A percentile compares a stretch with the other conserved stretches of the same genome.
phyloP scores from a whole-genome alignment of 768 basidiomycete genomes.

The Boletus vermiculosoides region DNA sequence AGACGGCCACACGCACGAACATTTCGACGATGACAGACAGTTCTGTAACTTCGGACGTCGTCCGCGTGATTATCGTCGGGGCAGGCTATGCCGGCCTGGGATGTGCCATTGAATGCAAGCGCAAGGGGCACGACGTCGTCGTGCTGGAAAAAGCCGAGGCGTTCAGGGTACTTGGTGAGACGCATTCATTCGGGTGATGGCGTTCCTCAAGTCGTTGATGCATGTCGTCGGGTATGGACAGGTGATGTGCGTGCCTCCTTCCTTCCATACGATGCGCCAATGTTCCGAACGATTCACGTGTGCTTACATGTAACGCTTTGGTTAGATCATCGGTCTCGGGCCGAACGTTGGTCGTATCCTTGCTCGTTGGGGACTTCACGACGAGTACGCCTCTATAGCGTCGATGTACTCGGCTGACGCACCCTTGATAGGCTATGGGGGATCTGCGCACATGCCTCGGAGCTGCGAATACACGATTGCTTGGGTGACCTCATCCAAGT shows the following conservation, averaged over 20 bases:
- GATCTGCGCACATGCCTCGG: constrained; percentile 12
- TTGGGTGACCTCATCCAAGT: constrained; percentile 21
- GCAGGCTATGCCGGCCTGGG: constrained; percentile 31
- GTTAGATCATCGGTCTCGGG: constrained; percentile 22
- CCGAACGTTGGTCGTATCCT: constrained; percentile 29
- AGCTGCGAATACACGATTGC: constrained; percentile 18
- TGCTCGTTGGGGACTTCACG: constrained; percentile 30
- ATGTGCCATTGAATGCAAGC: constrained; percentile 28
- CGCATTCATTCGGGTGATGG: too few species aligned
- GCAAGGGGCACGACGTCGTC: constrained; percentile 27
- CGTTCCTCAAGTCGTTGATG: background rate
- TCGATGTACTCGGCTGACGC: background rate
- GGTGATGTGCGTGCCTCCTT: background rate
- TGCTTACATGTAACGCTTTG: background rate
- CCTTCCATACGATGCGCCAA: background rate
- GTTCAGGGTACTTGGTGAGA: constrained; percentile 20
- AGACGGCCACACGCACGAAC: background rate
- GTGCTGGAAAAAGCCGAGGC: constrained; percentile 25
- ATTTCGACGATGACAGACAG: background rate
- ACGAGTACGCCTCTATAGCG: constrained; percentile 10
- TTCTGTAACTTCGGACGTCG: background rate
- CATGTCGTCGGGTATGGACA: background rate
- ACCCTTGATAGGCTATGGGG: constrained; percentile 16
- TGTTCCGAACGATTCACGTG: background rate
- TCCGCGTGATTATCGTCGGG: constrained; percentile 21